A percentile compares a stretch with the other conserved stretches of the same genome.
phyloP scores from a whole-genome alignment of 83 land plant species.

The Picea engelmannii region DNA sequence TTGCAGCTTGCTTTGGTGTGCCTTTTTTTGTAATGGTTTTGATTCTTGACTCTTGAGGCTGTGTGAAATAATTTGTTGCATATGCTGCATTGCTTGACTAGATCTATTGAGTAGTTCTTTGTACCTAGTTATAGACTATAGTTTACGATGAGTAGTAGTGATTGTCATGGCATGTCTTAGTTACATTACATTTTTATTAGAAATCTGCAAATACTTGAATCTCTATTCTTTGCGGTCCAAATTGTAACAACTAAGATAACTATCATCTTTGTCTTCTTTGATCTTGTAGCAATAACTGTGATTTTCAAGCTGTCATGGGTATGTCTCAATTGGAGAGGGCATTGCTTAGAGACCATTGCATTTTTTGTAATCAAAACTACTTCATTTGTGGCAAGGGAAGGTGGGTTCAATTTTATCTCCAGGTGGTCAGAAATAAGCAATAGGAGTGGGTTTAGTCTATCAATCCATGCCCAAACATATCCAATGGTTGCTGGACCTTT shows the following conservation, averaged over 20 bases:
- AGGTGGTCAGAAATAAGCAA: constrained; percentile 45
- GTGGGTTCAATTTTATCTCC: constrained; percentile 52
- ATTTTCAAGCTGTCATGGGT: not conserved
- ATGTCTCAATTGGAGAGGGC: not conserved
- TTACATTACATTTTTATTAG: too few species aligned
- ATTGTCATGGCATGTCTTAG: not conserved
- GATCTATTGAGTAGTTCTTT: too few species aligned
- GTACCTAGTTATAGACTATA: too few species aligned
- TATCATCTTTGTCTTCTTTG: too few species aligned
- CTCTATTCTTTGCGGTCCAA: too few species aligned
- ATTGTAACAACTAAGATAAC: too few species aligned
- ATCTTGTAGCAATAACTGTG: not conserved
- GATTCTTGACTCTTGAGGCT: too few species aligned
- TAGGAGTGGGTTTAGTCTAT: constrained; percentile 34
- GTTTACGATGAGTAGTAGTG: not conserved
- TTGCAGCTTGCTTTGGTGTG: not conserved
- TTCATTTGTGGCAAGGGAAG: too few species aligned
- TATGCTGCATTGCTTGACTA: too few species aligned
- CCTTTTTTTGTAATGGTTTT: not conserved
- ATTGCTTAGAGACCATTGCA: not conserved
- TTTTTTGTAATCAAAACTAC: too few species aligned
- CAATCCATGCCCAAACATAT: constrained; percentile 44
- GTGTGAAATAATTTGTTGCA: too few species aligned
- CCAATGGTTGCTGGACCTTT: constrained; percentile 30
- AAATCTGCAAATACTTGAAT: too few species aligned